phyloP scores from a whole-genome alignment of 2,329 filamentous ascomycete species.

The Xylaria digitata region DNA sequence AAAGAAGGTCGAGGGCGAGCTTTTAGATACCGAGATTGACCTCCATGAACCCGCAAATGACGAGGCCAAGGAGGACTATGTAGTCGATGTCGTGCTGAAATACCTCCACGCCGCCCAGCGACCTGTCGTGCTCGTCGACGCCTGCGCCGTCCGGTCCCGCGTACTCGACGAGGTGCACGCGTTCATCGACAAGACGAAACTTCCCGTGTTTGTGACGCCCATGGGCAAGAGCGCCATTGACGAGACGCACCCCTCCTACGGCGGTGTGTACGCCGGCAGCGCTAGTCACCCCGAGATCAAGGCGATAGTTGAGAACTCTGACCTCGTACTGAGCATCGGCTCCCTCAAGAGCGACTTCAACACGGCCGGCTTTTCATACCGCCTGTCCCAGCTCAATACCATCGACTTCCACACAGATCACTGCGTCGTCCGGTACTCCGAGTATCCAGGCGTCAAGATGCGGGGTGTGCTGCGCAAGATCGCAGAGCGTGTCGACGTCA shows the following conservation, averaged over 20 bases:
- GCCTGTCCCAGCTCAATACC: conserved; percentile 78
- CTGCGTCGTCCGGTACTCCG: conserved; percentile 79
- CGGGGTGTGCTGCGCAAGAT: conserved; percentile 80
- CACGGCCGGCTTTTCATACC: conserved; percentile 84
- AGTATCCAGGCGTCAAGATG: conserved; percentile 83
- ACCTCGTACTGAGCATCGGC: conserved; percentile 77
- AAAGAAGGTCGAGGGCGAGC: conserved; percentile 78
- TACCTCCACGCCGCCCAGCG: conserved; percentile 78
- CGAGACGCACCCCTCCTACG: conserved; percentile 79
- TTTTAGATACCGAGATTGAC: conserved; percentile 77
- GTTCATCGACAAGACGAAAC: conserved; percentile 76
- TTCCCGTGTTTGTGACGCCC: conserved; percentile 88
- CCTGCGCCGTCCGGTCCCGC: conserved; percentile 81
- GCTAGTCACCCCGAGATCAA: conserved; percentile 75
- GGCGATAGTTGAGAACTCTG: conserved; percentile 73
- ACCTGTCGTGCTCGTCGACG: conserved; percentile 84
- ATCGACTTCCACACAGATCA: conserved; percentile 84
- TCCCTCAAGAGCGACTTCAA: conserved; percentile 79
- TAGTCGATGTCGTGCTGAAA: conserved; percentile 81
- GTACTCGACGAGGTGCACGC: conserved; percentile 78
- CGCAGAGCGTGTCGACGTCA: conserved; percentile 67
- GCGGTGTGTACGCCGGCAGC: conserved; percentile 86
- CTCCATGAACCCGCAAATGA: conserved; percentile 74
- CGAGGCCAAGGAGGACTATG: conserved; percentile 78
- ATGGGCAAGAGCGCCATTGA: conserved; percentile 90